These are phyloP conservation scores for Arthroderma uncinatum DNA, from an alignment of 2,329 filamentous ascomycete species.

Conservation along the genomic window DNA sequence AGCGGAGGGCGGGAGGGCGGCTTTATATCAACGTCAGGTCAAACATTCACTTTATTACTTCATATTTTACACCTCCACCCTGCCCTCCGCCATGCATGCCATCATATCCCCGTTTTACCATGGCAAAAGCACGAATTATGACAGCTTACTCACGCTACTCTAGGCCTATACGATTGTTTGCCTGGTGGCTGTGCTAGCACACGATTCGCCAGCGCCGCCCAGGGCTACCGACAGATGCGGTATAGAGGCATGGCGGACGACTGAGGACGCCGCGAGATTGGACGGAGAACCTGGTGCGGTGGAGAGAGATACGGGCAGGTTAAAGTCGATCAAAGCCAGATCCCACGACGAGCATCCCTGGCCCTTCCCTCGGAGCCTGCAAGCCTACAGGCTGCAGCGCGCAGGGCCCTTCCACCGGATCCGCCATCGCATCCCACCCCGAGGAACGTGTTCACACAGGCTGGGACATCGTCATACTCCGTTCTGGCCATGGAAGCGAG, in stretches of 20 bases:
- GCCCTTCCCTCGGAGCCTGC: not conserved
- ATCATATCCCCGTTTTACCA: not conserved
- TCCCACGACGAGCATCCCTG: not conserved
- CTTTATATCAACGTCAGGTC: constrained; percentile 4
- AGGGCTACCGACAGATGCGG: constrained; percentile 1
- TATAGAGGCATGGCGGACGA: not conserved
- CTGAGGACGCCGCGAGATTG: not conserved
- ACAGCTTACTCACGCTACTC: not conserved
- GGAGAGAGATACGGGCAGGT: not conserved
- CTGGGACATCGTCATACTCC: not conserved
- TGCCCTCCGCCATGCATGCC: not conserved
- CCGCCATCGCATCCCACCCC: not conserved
- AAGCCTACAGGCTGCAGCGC: not conserved
- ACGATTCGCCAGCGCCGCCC: not conserved
- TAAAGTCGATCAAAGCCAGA: not conserved
- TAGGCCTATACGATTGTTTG: not conserved
- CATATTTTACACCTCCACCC: not conserved
- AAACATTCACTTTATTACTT: constrained; percentile 1
- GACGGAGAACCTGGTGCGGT: constrained; percentile 1
- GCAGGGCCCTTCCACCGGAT: not conserved
- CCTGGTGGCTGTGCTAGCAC: not conserved
- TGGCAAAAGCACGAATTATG: not conserved
- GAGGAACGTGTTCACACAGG: not conserved
- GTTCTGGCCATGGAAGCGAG: not conserved
- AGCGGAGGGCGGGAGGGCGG: constrained; percentile 1